Conservation (phyloP, 495 filamentous ascomycete species). For the Hapsidospora chrysogenum region DNA sequence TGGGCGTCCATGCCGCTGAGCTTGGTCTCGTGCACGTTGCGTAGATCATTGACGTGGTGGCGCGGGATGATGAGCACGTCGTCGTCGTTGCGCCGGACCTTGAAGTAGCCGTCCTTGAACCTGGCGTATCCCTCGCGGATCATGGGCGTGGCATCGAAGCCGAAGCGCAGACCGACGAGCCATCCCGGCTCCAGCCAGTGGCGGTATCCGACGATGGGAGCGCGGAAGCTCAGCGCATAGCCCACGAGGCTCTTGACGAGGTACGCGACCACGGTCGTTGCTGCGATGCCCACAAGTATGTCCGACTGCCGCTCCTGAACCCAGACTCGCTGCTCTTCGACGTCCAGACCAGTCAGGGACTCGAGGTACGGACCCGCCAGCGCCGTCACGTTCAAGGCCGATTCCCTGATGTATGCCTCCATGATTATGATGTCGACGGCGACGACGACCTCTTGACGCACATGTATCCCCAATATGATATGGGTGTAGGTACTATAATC, state of each 20-base stretch:
- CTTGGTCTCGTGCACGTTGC: background rate
- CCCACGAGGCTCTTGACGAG: background rate
- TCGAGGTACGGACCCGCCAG: background rate
- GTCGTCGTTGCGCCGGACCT: background rate
- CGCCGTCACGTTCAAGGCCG: background rate
- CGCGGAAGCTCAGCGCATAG: background rate
- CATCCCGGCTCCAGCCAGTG: background rate
- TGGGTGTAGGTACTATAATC: too few species aligned
- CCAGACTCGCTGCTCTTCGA: background rate
- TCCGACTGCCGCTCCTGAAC: background rate
- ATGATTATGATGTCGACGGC: background rate
- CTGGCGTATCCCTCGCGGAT: background rate
- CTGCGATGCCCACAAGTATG: background rate
- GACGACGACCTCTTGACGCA: too few species aligned
- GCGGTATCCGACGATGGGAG: background rate
- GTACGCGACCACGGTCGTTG: background rate
- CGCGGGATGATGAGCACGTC: background rate
- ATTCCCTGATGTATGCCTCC: background rate
- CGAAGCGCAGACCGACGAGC: background rate
- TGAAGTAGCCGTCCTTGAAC: background rate
- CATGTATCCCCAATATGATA: too few species aligned
- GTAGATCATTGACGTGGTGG: background rate
- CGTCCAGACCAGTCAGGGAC: background rate
- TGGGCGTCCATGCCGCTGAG: background rate
- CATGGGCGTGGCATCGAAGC: background rate